Evolutionary conservation across 2,329 filamentous ascomycete genomes (phyloP).

Genomic region (Colletotrichum sp.): DNA sequence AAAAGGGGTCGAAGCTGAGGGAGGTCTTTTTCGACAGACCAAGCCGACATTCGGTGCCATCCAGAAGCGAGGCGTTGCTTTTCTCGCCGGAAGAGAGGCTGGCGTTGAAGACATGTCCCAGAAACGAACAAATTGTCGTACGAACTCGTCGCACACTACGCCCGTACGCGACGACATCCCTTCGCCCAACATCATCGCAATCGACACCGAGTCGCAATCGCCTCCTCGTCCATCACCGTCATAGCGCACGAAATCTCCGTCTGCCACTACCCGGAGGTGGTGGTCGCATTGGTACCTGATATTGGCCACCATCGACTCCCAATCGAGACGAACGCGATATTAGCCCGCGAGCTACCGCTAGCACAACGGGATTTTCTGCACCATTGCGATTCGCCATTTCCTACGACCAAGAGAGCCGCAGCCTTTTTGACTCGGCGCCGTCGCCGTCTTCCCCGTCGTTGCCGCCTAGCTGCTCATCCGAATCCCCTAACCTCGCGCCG

Average conservation of each 20-base stretch:
- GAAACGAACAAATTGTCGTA: not conserved
- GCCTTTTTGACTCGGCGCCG: not conserved
- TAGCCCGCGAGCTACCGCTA: not conserved
- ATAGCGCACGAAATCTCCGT: not conserved
- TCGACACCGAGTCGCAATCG: not conserved
- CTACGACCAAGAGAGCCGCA: not conserved
- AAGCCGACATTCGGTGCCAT: not conserved
- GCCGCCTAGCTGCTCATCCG: not conserved
- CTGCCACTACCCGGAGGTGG: not conserved
- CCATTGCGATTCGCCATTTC: not conserved
- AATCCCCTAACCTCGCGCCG: not conserved
- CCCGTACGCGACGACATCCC: not conserved
- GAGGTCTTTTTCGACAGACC: not conserved
- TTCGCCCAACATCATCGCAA: not conserved
- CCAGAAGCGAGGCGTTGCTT: not conserved
- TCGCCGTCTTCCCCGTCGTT: not conserved
- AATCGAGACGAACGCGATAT: not conserved
- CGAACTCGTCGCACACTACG: not conserved
- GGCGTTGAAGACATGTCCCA: not conserved
- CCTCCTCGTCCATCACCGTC: not conserved
- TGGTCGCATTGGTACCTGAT: not conserved
- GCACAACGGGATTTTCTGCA: not conserved
- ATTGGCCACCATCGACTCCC: not conserved
- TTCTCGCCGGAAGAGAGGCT: not conserved
- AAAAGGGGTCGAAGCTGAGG: not conserved